Evolutionary conservation across 805 yeast species (phyloP).

Genomic region (Kodamaea restingae): DNA sequence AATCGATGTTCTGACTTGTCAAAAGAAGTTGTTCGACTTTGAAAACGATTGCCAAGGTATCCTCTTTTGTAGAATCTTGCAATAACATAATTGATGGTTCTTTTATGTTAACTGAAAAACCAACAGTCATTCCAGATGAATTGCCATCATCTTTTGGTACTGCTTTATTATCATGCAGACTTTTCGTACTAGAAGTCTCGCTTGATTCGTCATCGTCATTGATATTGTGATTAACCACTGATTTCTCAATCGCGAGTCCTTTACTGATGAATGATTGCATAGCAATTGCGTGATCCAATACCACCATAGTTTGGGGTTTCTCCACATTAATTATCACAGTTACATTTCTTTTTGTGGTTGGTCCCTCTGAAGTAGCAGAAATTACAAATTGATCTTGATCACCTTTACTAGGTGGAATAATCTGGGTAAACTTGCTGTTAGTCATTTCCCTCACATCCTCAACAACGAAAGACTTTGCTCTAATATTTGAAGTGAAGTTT

Average conservation of each 20-base stretch:
- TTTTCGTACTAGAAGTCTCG: not conserved
- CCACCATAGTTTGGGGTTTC: conserved; percentile 75
- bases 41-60: conserved; percentile 87
- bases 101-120: conserved; percentile 63
- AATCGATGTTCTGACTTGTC: conserved; percentile 61
- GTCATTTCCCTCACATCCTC: conserved; percentile 63
- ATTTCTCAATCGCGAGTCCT: conserved; percentile 33
- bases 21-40: conserved; percentile 75
- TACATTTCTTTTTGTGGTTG: conserved; percentile 35
- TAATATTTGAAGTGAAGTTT: conserved; percentile 55
- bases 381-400: conserved; percentile 71
- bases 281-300: conserved; percentile 81
- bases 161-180: not conserved
- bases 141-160: conserved; percentile 3
- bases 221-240: conserved; percentile 13
- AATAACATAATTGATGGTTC: conserved; percentile 74
- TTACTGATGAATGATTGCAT: conserved; percentile 59
- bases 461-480: conserved; percentile 69
- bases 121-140: conserved; percentile 25
- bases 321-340: conserved; percentile 62
- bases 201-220: conserved; percentile 15
- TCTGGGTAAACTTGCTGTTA: conserved; percentile 70
- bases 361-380: conserved; percentile 42
- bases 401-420: conserved; percentile 66
- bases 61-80: conserved; percentile 66